A percentile compares a stretch with the other conserved stretches of the same genome.
phyloP scores from a whole-genome alignment of 2,329 filamentous ascomycete genomes.

The Drechslerella stenobrocha region DNA sequence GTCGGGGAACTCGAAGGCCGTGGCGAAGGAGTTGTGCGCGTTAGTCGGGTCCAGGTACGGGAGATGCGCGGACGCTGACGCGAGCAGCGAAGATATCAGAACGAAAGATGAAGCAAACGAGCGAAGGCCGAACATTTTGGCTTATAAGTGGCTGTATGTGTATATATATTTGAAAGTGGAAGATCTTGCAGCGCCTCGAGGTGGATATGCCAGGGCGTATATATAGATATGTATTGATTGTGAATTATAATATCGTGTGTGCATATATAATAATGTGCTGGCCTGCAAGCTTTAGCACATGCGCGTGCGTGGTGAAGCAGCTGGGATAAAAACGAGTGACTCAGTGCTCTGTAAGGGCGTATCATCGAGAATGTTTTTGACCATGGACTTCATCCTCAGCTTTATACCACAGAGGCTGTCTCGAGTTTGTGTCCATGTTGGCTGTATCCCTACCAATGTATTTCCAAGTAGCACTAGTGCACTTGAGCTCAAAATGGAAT shows the following conservation, averaged over 20 bases:
- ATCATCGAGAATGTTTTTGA: neutral
- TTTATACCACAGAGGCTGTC: neutral
- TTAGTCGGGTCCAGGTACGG: constrained; percentile 32
- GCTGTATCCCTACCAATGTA: neutral
- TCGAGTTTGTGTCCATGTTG: neutral
- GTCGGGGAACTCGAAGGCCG: constrained; percentile 33
- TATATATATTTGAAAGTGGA: too few relatives aligned
- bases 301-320: neutral
- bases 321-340: constrained; percentile 11
- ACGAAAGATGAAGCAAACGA: neutral
- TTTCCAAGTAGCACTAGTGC: neutral
- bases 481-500: neutral
- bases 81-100: constrained; percentile 11
- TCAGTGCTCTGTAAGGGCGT: neutral
- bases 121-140: constrained; percentile 20
- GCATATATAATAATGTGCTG: neutral
- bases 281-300: neutral
- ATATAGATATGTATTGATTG: neutral
- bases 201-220: too few relatives aligned
- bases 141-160: neutral
- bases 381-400: neutral
- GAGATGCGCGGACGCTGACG: constrained; percentile 16
- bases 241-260: neutral
- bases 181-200: too few relatives aligned
- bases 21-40: constrained; percentile 18